Conservation (phyloP, 352 stramenopile species). For the Globisporangium megalacanthum region DNA sequence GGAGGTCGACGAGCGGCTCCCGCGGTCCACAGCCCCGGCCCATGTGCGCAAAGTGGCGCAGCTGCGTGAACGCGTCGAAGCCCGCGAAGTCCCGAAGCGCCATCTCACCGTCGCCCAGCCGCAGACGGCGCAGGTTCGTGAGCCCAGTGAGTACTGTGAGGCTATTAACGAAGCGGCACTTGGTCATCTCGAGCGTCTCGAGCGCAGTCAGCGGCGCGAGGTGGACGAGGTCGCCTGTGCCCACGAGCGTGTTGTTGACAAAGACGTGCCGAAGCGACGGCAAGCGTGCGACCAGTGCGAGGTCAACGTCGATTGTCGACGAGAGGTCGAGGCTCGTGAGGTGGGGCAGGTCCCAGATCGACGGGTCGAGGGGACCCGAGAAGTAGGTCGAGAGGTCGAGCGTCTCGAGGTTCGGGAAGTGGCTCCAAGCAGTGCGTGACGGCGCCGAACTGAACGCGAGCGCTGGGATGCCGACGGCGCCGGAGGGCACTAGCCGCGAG, state of each 20-base stretch:
- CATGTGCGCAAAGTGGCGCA: slow-evolving; percentile 3
- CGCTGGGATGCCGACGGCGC: too few species aligned
- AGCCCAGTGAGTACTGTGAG: not conserved
- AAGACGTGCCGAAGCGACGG: slow-evolving; percentile 1
- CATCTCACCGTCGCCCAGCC: slow-evolving; percentile 1
- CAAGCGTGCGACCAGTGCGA: not conserved
- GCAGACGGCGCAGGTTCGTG: slow-evolving; percentile 1
- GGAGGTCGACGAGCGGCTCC: slow-evolving; percentile 4
- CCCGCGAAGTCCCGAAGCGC: not conserved
- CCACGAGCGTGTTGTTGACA: slow-evolving; percentile 1
- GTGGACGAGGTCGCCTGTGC: slow-evolving; percentile 1
- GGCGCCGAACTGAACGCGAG: too few species aligned
- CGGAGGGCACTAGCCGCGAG: too few species aligned
- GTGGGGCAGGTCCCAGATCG: not conserved
- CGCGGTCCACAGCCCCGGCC: not conserved
- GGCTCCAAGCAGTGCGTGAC: too few species aligned
- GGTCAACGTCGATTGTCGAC: not conserved
- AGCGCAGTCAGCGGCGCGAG: not conserved
- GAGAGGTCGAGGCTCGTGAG: not conserved
- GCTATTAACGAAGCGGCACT: not conserved
- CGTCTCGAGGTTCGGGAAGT: too few species aligned
- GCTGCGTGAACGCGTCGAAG: not conserved
- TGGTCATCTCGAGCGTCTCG: slow-evolving; percentile 7
- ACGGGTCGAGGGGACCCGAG: too few species aligned
- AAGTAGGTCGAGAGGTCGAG: too few species aligned